Percentiles rank a stretch among this genome's conserved stretches.
Conservation (phyloP, 106 monocot genomes). For the Amphibolis antarctica region DNA sequence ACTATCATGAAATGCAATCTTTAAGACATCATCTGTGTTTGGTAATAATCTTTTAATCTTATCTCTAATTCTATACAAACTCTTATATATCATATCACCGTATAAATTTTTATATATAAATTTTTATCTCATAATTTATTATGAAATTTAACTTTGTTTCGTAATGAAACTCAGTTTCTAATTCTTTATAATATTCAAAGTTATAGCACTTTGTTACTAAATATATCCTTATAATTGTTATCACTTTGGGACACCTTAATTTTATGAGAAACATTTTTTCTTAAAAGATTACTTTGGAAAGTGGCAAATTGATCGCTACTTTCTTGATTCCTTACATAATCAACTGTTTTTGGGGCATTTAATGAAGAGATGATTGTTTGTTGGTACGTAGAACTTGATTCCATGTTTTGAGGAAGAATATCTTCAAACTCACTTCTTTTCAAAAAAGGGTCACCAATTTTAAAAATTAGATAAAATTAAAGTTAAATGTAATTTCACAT, state of each 20-base stretch:
- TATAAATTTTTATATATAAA: no score
- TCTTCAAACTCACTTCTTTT: constrained; percentile 26
- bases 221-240: no score
- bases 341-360: constrained; percentile 19
- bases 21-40: constrained; percentile 46
- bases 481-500: no score
- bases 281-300: constrained; percentile 6
- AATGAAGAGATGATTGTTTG: constrained; percentile 11
- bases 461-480: no score
- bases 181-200: no score
- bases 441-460: constrained; percentile 83
- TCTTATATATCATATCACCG: no score
- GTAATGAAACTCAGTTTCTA: no score
- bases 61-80: no score
- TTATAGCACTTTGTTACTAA: no score
- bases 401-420: constrained; percentile 17
- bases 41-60: no score
- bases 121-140: no score
- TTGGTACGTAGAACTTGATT: constrained; percentile 4
- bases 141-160: no score
- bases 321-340: background rate
- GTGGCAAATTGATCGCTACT: constrained; percentile 19
- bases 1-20: constrained; percentile 55
- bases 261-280: constrained; percentile 22
- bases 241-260: constrained; percentile 14